Percentiles rank a stretch among this genome's conserved stretches.
phyloP scores from a whole-genome alignment of 768 basidiomycete genomes.

The Pseudohyphozyma bogoriensis region DNA sequence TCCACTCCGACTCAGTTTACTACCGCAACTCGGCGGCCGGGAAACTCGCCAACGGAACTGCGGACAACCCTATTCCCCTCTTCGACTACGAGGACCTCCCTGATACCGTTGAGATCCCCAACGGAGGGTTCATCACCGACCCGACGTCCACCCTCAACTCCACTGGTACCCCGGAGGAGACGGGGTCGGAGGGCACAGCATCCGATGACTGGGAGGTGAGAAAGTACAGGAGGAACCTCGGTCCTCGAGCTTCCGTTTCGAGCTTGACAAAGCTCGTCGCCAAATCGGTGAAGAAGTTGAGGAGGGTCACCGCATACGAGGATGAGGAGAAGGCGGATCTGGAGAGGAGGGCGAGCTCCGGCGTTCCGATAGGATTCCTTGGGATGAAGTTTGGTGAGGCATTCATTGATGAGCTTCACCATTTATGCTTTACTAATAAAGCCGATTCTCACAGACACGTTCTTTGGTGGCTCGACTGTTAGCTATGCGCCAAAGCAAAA shows the following conservation, averaged over 20 bases:
- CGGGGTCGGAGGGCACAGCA: not conserved
- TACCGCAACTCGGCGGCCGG: constrained; percentile 27
- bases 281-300: not conserved
- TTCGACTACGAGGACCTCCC: constrained; percentile 26
- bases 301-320: not conserved
- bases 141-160: not conserved
- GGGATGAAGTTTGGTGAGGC: constrained; percentile 20
- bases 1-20: constrained; percentile 26
- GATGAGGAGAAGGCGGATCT: not conserved
- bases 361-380: constrained; percentile 3
- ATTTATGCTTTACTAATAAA: not conserved
- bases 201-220: not conserved
- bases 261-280: not conserved
- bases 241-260: not conserved
- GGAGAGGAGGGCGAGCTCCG: constrained; percentile 6
- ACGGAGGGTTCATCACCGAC: constrained; percentile 20
- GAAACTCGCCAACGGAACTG: not conserved
- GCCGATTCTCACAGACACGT: constrained; percentile 11
- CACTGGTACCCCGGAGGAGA: not conserved
- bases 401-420: not conserved
- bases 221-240: not conserved
- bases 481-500: constrained; percentile 9
- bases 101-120: constrained; percentile 19
- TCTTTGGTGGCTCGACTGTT: constrained; percentile 26
- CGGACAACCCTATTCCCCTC: constrained; percentile 1